Evolutionary conservation across 805 yeast species (phyloP).

Genomic region (Saccharomycopsis olivae): DNA sequence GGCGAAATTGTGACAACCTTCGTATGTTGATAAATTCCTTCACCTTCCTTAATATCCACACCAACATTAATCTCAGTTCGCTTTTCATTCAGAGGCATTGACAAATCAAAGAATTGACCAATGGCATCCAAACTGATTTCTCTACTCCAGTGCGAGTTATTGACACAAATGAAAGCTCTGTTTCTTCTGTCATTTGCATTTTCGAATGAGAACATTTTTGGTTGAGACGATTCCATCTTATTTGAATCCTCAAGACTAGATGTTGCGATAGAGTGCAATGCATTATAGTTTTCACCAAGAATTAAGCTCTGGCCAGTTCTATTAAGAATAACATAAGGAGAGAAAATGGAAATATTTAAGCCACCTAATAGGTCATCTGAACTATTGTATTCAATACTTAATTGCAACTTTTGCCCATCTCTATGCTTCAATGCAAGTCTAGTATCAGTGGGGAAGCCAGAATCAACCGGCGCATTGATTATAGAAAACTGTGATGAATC

Average conservation of each 20-base stretch:
- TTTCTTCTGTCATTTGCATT: slow-evolving; percentile 45
- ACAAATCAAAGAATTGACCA: slow-evolving; percentile 63
- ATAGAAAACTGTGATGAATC: slow-evolving; percentile 64
- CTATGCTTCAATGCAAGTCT: slow-evolving; percentile 40
- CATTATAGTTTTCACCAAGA: slow-evolving; percentile 44
- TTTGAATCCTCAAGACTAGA: slow-evolving; percentile 21
- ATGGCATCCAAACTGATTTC: slow-evolving; percentile 82
- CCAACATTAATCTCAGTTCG: slow-evolving; percentile 66
- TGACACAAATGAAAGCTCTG: slow-evolving; percentile 55
- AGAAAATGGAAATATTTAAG: slow-evolving; percentile 54
- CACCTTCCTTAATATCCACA: slow-evolving; percentile 66
- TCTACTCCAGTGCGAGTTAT: slow-evolving; percentile 59
- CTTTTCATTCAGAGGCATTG: slow-evolving; percentile 37
- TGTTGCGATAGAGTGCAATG: slow-evolving; percentile 34
- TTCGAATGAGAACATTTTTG: slow-evolving; percentile 81
- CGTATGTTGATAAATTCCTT: slow-evolving; percentile 67
- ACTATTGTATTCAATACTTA: slow-evolving; percentile 54
- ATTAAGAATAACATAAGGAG: slow-evolving; percentile 81
- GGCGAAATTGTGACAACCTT: slow-evolving; percentile 78
- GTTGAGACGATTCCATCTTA: slow-evolving; percentile 31
- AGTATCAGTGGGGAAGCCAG: slow-evolving; percentile 48
- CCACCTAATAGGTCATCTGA: slow-evolving; percentile 30
- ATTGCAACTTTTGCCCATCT: slow-evolving; percentile 57
- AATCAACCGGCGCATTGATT: slow-evolving; percentile 41
- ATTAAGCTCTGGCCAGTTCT: slow-evolving; percentile 63